Evolutionary conservation across 2,329 filamentous ascomycete genomes (phyloP), one percentile per base, ranked within the genome.

Genomic region (Pseudogymnoascus destructans): DNA sequence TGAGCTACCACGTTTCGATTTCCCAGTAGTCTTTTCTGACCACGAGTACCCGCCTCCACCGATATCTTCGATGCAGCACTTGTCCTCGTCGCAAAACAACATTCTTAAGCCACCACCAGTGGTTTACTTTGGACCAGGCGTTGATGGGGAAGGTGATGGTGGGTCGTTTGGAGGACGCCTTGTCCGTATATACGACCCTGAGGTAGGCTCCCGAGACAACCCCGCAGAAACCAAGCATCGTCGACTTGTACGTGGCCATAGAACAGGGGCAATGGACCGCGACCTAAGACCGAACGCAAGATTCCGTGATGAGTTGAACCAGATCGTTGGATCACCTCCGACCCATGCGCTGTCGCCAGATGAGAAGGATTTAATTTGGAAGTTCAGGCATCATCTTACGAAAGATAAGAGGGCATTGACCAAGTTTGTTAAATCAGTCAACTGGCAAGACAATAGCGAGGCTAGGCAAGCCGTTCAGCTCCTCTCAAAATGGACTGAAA

Each of bases 361-460:
- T 69, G 93, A 98, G 71, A 95, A 95, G 68, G 93, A 98, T 70
- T 78, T 96, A 57, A 83, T 98, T 17, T 98, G 95, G 95, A 93
- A 95, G 66, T 98, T 97, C 73, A 81, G 93, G 60, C 95, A 97
- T 70, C 92, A 96, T 70, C 73, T 98, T 19, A 93, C 91, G 0
- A 80, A 90, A 59, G 91, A 98, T 70, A 98, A 98, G 71, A 78
- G 86, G 66, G 87, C 92, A 2, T 76, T 97, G 59, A 98, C 92
- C 32, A 98, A 98, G 67, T 95, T 98, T 65, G 89, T 97, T 70
- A 98, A 97, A 71, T 96, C 92, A 0, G 92, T 96, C 36, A 91
- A 95, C 64, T 98, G 93, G 92, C 82, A 81, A 55, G 92, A 95
- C 69, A 79, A 81, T 52, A 82, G 83, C 61, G 92, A 98, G 75